Percentiles rank a stretch among this genome's conserved stretches.
Conservation (phyloP, 2,329 filamentous ascomycete species). For the Fusarium scirpi region DNA sequence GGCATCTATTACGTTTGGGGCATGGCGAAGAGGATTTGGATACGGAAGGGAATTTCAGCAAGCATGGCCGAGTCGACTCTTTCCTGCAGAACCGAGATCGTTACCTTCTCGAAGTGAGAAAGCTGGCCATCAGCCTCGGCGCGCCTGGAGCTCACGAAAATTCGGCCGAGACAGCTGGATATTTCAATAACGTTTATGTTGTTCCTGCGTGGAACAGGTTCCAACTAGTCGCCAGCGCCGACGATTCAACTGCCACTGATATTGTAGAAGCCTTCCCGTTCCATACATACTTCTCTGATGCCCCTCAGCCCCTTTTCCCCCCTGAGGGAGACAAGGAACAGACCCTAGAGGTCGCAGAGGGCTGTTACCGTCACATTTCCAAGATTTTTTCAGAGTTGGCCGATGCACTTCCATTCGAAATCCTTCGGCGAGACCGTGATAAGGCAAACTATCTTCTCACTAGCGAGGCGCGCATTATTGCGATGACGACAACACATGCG, state of each 20-base stretch:
- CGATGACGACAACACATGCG: slow-evolving; percentile 98
- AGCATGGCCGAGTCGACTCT: slow-evolving; percentile 92
- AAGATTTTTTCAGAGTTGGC: slow-evolving; percentile 93
- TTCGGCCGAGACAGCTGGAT: slow-evolving; percentile 95
- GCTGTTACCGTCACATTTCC: slow-evolving; percentile 88
- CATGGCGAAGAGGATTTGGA: slow-evolving; percentile 96
- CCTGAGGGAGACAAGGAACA: slow-evolving; percentile 71
- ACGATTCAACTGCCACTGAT: slow-evolving; percentile 68
- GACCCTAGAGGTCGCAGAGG: slow-evolving; percentile 80
- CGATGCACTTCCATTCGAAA: slow-evolving; percentile 95
- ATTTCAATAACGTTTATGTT: slow-evolving; percentile 94
- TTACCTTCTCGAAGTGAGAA: slow-evolving; percentile 85
- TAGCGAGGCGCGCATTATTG: slow-evolving; percentile 96
- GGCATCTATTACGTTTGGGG: slow-evolving; percentile 90
- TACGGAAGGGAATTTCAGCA: slow-evolving; percentile 89
- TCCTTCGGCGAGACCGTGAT: slow-evolving; percentile 86
- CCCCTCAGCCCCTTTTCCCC: slow-evolving; percentile 87
- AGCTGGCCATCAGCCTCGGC: slow-evolving; percentile 84
- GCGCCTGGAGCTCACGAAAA: slow-evolving; percentile 95
- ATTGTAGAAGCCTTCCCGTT: slow-evolving; percentile 87
- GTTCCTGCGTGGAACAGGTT: slow-evolving; percentile 91
- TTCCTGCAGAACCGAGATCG: slow-evolving; percentile 88
- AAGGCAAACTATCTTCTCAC: slow-evolving; percentile 96
- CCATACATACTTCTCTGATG: slow-evolving; percentile 85
- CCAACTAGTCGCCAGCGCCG: slow-evolving; percentile 67